Percentiles rank a stretch among this genome's conserved stretches.
Conservation (phyloP, 1,139 yeast species). For the Pichia sorboxylosa region DNA sequence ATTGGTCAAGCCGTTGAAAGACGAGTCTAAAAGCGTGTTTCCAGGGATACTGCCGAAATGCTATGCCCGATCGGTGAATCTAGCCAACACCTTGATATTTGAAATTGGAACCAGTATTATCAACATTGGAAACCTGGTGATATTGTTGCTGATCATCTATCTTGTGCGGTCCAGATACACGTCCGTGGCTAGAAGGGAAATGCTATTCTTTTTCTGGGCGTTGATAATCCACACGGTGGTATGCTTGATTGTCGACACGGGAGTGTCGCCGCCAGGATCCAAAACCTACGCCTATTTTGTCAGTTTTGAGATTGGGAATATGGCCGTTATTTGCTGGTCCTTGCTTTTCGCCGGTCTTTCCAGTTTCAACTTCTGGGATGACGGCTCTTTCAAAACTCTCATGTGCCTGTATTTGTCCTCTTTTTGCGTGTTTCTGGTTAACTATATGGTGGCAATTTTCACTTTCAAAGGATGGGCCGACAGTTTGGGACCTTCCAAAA, state of each 20-base stretch:
- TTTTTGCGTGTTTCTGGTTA: constrained; percentile 42
- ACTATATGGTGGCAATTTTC: constrained; percentile 55
- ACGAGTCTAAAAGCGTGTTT: constrained; percentile 11
- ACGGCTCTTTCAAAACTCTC: constrained; percentile 64
- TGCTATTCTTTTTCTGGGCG: constrained; percentile 60
- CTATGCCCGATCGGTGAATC: constrained; percentile 73
- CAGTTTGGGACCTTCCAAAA: constrained; percentile 30
- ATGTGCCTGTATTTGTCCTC: constrained; percentile 41
- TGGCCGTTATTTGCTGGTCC: constrained; percentile 60
- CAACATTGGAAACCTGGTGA: constrained; percentile 60
- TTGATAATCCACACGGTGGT: constrained; percentile 47
- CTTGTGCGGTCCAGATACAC: constrained; percentile 77
- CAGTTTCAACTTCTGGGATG: constrained; percentile 89
- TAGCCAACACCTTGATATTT: constrained; percentile 86
- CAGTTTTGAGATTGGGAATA: constrained; percentile 63
- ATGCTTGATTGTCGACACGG: constrained; percentile 76
- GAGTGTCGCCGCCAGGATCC: constrained; percentile 83
- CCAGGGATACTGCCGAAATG: constrained; percentile 64
- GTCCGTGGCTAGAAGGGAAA: constrained; percentile 85
- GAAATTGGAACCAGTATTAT: constrained; percentile 85
- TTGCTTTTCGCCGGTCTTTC: constrained; percentile 64
- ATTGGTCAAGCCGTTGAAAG: constrained; percentile 33
- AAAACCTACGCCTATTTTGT: constrained; percentile 70
- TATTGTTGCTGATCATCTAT: constrained; percentile 62
- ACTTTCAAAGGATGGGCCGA: constrained; percentile 62